phyloP scores from a whole-genome alignment of 2,329 filamentous ascomycete species.

The Fusarium albosuccineum region DNA sequence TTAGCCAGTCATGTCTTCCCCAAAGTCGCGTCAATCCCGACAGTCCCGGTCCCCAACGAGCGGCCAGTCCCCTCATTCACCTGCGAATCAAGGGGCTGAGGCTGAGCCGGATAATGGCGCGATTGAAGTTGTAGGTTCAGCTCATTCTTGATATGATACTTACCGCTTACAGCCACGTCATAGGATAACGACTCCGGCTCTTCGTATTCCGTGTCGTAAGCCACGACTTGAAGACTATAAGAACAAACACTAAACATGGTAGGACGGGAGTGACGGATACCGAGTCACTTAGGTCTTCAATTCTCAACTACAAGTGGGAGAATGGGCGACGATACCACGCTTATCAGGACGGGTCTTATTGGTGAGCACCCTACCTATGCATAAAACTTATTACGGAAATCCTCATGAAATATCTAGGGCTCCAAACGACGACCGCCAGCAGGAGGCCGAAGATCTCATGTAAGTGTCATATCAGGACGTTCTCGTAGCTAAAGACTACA shows the following conservation, averaged over 20 bases:
- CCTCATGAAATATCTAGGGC: slow-evolving; percentile 23
- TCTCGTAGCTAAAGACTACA: no score
- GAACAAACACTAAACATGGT: neutral
- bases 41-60: neutral
- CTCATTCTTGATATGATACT: rapidly evolving
- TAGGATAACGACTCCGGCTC: slow-evolving; percentile 35
- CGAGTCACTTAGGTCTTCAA: slow-evolving; percentile 34
- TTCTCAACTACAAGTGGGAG: slow-evolving; percentile 53
- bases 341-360: slow-evolving; percentile 59
- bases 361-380: neutral
- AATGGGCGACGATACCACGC: slow-evolving; percentile 64
- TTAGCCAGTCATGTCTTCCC: neutral
- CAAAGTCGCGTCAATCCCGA: neutral
- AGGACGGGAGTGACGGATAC: slow-evolving; percentile 35
- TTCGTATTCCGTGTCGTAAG: slow-evolving; percentile 30
- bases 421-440: slow-evolving; percentile 47
- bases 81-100: neutral
- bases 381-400: rapidly evolving
- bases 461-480: neutral
- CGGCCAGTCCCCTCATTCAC: neutral
- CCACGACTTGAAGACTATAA: rapidly evolving
- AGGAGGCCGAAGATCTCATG: slow-evolving; percentile 48
- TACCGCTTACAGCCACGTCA: neutral
- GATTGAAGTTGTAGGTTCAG: slow-evolving; percentile 30
- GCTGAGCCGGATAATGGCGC: neutral